Percentiles rank a stretch among this genome's conserved stretches.
phyloP scores from a whole-genome alignment of 192 early-diverging fungal genomes.

The Umbelopsis sp. region DNA sequence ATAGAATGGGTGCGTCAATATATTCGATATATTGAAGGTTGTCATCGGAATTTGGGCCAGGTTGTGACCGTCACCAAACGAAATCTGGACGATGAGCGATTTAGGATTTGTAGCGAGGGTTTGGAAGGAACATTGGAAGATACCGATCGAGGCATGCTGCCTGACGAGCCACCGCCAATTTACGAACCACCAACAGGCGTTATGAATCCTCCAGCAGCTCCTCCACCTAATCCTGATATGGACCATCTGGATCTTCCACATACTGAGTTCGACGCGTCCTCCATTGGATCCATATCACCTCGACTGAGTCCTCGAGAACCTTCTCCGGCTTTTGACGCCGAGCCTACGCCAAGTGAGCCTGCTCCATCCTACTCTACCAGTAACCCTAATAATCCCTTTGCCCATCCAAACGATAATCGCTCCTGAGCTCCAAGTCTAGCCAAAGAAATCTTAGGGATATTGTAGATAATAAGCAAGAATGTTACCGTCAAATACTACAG shows the following conservation, averaged over 20 bases:
- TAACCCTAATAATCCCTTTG: slow-evolving; percentile 3
- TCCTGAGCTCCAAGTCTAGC: background rate
- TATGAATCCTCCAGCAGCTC: background rate
- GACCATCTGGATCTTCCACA: background rate
- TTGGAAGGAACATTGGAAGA: slow-evolving; percentile 6
- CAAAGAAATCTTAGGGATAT: background rate
- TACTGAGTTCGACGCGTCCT: slow-evolving; percentile 3
- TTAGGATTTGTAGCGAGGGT: slow-evolving; percentile 1
- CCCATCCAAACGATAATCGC: background rate
- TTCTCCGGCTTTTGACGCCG: background rate
- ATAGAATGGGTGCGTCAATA: slow-evolving; percentile 35
- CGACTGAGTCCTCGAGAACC: background rate
- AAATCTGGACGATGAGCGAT: slow-evolving; percentile 10
- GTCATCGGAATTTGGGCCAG: slow-evolving; percentile 14
- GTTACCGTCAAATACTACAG: background rate
- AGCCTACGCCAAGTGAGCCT: background rate
- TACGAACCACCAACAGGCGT: background rate
- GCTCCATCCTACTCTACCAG: background rate
- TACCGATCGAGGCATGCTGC: background rate
- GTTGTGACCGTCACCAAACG: background rate
- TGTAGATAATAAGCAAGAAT: no score
- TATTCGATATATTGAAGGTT: slow-evolving; percentile 26
- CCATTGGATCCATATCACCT: background rate
- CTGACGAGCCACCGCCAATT: slow-evolving; percentile 4
- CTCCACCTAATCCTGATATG: background rate